Evolutionary conservation across 108 stramenopile species (phyloP).

Genomic region (Poteriospumella lacustris): DNA sequence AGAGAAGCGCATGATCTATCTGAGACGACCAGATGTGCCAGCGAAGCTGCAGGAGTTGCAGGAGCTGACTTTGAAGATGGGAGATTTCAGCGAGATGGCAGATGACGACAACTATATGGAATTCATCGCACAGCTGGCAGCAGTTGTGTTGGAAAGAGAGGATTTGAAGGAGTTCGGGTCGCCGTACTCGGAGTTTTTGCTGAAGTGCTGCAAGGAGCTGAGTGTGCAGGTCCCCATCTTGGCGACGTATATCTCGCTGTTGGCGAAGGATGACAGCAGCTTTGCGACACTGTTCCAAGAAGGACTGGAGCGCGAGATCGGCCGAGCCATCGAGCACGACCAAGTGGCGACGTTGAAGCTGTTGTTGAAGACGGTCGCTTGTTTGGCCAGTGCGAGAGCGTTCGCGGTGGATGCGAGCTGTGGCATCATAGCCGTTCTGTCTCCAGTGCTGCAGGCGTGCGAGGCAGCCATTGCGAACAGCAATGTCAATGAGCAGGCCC

Average conservation of each 20-base stretch:
- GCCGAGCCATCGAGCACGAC: neutral
- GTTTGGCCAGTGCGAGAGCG: too few relatives aligned
- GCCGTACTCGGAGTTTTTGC: neutral
- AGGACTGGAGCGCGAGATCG: neutral
- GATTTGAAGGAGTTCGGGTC: neutral
- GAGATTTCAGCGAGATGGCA: neutral
- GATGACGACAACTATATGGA: neutral
- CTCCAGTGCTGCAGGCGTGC: too few relatives aligned
- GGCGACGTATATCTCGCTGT: neutral
- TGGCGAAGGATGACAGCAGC: neutral
- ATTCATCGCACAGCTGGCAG: neutral
- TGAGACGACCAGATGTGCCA: neutral
- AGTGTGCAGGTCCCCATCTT: neutral
- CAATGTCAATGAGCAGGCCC: too few relatives aligned
- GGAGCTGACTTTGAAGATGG: neutral
- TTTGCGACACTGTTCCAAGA: neutral
- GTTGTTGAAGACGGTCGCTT: neutral
- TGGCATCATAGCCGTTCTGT: too few relatives aligned
- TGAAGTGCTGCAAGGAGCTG: neutral
- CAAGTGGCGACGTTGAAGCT: neutral
- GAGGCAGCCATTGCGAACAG: too few relatives aligned
- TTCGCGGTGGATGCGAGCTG: too few relatives aligned
- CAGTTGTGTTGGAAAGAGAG: slow-evolving; percentile 16
- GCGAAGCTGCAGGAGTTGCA: neutral
- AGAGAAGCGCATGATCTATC: neutral